These are phyloP conservation scores for Sporothrix sp. DNA, from an alignment of 2,329 filamentous ascomycete species.

Conservation along the genomic window DNA sequence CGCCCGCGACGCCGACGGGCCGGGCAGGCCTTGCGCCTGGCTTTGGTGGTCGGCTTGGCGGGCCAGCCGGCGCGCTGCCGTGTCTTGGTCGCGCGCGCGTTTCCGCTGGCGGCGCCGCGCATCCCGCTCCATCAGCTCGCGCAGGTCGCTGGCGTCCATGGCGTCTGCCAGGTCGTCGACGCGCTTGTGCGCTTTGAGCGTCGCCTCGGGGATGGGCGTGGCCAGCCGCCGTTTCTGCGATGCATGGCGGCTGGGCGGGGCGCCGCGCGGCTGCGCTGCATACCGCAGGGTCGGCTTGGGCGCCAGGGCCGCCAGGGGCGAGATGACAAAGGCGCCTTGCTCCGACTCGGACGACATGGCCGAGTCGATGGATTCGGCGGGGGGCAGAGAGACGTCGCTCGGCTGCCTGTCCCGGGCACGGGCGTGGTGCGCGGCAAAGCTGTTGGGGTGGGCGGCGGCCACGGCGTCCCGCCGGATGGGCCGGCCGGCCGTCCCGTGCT, in stretches of 20 bases:
- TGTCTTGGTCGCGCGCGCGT: constrained; percentile 56
- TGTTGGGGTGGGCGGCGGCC: constrained; percentile 42
- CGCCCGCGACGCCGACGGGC: background rate
- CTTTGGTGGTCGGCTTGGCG: constrained; percentile 37
- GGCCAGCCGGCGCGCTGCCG: constrained; percentile 53
- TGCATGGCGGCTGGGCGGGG: constrained; percentile 35
- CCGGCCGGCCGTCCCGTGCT: constrained; percentile 50
- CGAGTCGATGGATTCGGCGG: constrained; percentile 65
- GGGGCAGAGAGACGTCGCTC: constrained; percentile 67
- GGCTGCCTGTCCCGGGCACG: constrained; percentile 41
- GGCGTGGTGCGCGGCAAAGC: constrained; percentile 26
- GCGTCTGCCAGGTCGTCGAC: constrained; percentile 70
- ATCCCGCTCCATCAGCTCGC: constrained; percentile 86
- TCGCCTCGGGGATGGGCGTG: constrained; percentile 50
- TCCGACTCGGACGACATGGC: constrained; percentile 68
- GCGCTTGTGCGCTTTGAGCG: constrained; percentile 50
- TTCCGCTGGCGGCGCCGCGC: constrained; percentile 69
- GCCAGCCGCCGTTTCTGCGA: constrained; percentile 44
- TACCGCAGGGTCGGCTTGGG: constrained; percentile 77
- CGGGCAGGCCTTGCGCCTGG: constrained; percentile 31
- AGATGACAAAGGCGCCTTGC: constrained; percentile 68
- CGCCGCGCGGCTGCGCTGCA: constrained; percentile 53
- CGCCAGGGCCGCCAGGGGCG: constrained; percentile 68
- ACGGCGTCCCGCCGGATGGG: constrained; percentile 55
- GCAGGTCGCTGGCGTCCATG: constrained; percentile 71